phyloP scores from a whole-genome alignment of 257 asterid genomes.

The Solanum rostratum region DNA sequence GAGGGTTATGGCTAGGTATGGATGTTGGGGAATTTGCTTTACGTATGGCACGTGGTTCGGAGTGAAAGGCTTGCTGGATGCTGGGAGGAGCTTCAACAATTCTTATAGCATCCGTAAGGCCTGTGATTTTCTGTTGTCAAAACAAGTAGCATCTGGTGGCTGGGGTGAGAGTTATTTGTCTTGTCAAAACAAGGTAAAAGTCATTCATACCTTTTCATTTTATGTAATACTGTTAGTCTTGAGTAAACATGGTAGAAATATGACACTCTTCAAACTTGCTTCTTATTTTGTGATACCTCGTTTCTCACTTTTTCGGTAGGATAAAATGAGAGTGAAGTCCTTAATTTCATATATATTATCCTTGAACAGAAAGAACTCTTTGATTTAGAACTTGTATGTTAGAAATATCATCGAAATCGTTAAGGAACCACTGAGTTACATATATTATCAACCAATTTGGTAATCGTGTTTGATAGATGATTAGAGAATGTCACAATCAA shows the following conservation, averaged over 20 bases:
- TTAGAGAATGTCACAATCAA: neutral
- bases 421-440: neutral
- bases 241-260: neutral
- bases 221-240: neutral
- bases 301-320: neutral
- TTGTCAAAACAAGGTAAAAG: constrained; percentile 71
- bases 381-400: neutral
- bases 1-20: constrained; percentile 47
- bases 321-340: neutral
- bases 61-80: constrained; percentile 68
- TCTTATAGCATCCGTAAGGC: constrained; percentile 65
- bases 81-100: constrained; percentile 53
- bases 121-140: constrained; percentile 78
- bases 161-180: constrained; percentile 98
- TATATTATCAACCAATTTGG: neutral
- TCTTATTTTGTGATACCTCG: neutral
- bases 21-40: constrained; percentile 93
- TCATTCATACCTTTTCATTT: neutral
- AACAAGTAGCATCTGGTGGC: constrained; percentile 82
- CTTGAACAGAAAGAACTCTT: neutral
- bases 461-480: neutral
- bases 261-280: neutral
- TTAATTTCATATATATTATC: neutral
- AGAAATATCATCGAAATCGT: neutral
- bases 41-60: constrained; percentile 93